These are phyloP conservation scores for Pseudopyrenochaeta lycopersici DNA, from an alignment of 2,329 filamentous ascomycete genomes.

Conservation along the genomic window DNA sequence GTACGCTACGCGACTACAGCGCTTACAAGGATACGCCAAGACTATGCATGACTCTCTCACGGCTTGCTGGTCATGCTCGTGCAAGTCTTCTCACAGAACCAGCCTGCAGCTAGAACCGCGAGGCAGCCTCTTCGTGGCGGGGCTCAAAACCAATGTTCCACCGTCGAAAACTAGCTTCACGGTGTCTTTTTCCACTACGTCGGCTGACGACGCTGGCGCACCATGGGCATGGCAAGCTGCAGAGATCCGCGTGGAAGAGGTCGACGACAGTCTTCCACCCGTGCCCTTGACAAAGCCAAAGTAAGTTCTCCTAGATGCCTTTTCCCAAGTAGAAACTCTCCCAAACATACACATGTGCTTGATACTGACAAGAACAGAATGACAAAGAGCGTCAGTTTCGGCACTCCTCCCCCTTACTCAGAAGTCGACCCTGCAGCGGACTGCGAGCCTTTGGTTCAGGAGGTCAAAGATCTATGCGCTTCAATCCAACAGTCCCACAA, in stretches of 20 bases:
- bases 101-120: slow-evolving; percentile 46
- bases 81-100: slow-evolving; percentile 41
- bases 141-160: slow-evolving; percentile 15
- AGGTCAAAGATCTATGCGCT: slow-evolving; percentile 48
- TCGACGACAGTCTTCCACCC: slow-evolving; percentile 18
- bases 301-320: slow-evolving; percentile 14
- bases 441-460: slow-evolving; percentile 24
- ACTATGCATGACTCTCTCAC: slow-evolving; percentile 41
- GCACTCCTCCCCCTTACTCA: slow-evolving; percentile 43
- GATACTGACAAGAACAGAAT: slow-evolving; percentile 26
- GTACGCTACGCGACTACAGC: slow-evolving; percentile 42
- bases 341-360: background rate
- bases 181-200: slow-evolving; percentile 40
- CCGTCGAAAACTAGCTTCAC: slow-evolving; percentile 41
- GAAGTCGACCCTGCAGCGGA: slow-evolving; percentile 26
- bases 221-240: slow-evolving; percentile 45
- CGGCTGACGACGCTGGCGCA: slow-evolving; percentile 14
- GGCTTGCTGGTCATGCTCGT: slow-evolving; percentile 45
- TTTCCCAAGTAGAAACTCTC: background rate
- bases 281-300: slow-evolving; percentile 27
- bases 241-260: slow-evolving; percentile 43
- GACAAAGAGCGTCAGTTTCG: slow-evolving; percentile 47
- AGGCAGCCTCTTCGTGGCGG: slow-evolving; percentile 32
- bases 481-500: slow-evolving; percentile 42
- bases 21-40: slow-evolving; percentile 45